Evolutionary conservation across 495 filamentous ascomycete species (phyloP).

Genomic region (Terfezia boudieri): DNA sequence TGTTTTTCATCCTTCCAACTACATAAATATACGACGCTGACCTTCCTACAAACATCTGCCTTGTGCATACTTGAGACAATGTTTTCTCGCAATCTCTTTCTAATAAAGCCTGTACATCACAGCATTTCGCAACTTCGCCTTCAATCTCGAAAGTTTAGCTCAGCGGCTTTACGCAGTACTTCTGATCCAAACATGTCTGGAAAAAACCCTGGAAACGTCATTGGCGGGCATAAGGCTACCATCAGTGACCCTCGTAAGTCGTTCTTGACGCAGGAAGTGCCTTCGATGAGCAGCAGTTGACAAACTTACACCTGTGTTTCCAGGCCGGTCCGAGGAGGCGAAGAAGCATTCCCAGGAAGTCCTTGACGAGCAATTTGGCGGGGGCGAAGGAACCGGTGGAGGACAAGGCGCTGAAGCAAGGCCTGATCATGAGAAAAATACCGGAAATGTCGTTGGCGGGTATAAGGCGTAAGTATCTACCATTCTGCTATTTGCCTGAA

Average conservation of each 20-base stretch:
- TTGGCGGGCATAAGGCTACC: conserved; percentile 29
- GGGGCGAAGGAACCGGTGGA: conserved; percentile 5
- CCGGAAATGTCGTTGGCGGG: conserved; percentile 24
- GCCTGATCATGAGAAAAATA: conserved; percentile 20
- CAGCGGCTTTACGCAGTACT: too few relatives aligned
- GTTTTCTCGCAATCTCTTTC: too few relatives aligned
- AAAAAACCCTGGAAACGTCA: conserved; percentile 22
- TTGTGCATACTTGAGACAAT: too few relatives aligned
- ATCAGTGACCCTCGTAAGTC: conserved; percentile 25
- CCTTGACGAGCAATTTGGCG: conserved; percentile 22
- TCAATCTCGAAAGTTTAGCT: too few relatives aligned
- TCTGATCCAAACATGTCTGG: background rate
- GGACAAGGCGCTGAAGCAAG: background rate
- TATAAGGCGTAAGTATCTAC: conserved; percentile 21
- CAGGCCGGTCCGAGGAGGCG: conserved; percentile 25
- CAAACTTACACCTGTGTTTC: too few relatives aligned
- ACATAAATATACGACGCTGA: too few relatives aligned
- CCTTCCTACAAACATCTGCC: too few relatives aligned
- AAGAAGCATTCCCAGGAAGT: conserved; percentile 25
- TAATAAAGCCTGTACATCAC: too few relatives aligned
- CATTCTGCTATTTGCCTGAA: background rate
- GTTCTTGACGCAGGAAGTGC: background rate
- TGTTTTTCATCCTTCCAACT: too few relatives aligned
- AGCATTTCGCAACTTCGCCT: too few relatives aligned
- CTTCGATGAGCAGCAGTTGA: background rate